A percentile compares a stretch with the other conserved stretches of the same genome.
These are phyloP conservation scores for Mariannaea elegans DNA, from an alignment of 2,329 filamentous ascomycete species.

Conservation along the genomic window DNA sequence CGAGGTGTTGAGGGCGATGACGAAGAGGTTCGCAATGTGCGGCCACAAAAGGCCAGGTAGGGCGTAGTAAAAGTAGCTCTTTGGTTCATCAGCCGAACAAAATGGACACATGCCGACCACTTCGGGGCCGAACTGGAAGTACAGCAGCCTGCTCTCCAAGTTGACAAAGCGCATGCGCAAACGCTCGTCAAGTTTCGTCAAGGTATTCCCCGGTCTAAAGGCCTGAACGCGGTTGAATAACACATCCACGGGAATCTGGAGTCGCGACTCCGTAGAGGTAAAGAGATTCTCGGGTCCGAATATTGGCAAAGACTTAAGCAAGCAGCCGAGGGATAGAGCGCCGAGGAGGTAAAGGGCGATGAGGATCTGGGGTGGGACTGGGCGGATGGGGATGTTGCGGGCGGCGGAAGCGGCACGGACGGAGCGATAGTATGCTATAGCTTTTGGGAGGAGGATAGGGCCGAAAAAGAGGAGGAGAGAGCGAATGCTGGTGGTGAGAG, in stretches of 20 bases:
- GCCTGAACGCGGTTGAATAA: conserved; percentile 78
- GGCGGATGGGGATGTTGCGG: conserved; percentile 60
- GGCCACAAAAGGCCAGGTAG: conserved; percentile 76
- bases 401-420: conserved; percentile 53
- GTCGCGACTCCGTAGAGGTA: conserved; percentile 76
- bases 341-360: conserved; percentile 69
- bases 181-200: conserved; percentile 68
- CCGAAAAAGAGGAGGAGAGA: conserved; percentile 71
- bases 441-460: conserved; percentile 74
- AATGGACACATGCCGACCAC: conserved; percentile 82
- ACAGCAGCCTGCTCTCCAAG: conserved; percentile 78
- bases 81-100: conserved; percentile 75
- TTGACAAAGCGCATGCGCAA: conserved; percentile 75
- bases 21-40: conserved; percentile 81
- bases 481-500: conserved; percentile 54
- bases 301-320: conserved; percentile 70
- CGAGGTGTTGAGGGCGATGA: conserved; percentile 79
- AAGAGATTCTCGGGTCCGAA: conserved; percentile 87
- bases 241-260: conserved; percentile 86
- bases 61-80: conserved; percentile 82
- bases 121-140: conserved; percentile 82
- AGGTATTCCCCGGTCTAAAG: conserved; percentile 55
- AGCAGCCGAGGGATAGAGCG: conserved; percentile 53
- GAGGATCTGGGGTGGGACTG: conserved; percentile 62
- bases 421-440: conserved; percentile 71